Base-by-base conservation (phyloP, 2,329 filamentous ascomycete species). In the Eutypella sp. region DNA sequence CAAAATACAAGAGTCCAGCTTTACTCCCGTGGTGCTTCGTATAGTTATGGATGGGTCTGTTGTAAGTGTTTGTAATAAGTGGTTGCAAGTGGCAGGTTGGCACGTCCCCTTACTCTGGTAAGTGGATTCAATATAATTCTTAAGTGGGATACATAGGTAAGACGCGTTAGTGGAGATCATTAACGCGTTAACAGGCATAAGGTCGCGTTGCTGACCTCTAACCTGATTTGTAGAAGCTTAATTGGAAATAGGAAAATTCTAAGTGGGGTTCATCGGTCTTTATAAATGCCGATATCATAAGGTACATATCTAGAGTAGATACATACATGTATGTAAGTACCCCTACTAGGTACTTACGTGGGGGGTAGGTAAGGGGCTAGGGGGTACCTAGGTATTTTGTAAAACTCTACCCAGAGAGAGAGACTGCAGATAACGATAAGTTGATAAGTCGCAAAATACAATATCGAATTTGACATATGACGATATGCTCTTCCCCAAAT, bases 381-480 rank as follows among this genome's bases (percentile, higher is more conserved):
- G n/a, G n/a, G n/a, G n/a, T n/a, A n/a, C n/a, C n/a, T n/a, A n/a
- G n/a, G n/a, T n/a, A n/a, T n/a, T n/a, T n/a, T n/a, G n/a, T n/a
- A n/a, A n/a, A n/a, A n/a, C n/a, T n/a, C n/a, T n/a, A n/a, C n/a
- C n/a, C n/a, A n/a, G n/a, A n/a, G n/a, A n/a, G n/a, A n/a, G n/a
- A n/a, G n/a, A n/a, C n/a, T n/a, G n/a, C n/a, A 39, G 36, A 39
- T 39, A 39, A 39, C 36, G 36, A 39, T 39, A 39, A 39, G n/a
- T n/a, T n/a, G n/a, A n/a, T n/a, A n/a, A n/a, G n/a, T n/a, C 20
- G 19, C 22, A 3, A 23, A 39, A 19, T 13, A 22, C 13, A 39
- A 39, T 39, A 16, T 39, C n/a, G 9, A 22, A 11, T 10, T 22
- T 37, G 13, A 8, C 13, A 7, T 29, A 29, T 13, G 25, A 7